Evolutionary conservation across 179 eudicot species (phyloP).

Genomic region (Amaranthus tricolor): DNA sequence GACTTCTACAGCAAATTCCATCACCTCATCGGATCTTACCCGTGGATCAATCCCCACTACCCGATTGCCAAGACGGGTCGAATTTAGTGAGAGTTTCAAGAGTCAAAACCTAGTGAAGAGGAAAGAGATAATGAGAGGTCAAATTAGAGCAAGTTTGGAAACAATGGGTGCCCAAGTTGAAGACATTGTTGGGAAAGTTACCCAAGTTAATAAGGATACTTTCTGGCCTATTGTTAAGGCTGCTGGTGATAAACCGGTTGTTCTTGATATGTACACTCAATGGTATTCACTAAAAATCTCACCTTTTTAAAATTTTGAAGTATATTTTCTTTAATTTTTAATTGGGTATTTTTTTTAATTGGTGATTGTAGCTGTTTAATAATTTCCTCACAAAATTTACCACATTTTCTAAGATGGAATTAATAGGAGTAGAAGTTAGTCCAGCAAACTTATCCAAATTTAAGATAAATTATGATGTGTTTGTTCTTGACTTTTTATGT

Average conservation of each 20-base stretch:
- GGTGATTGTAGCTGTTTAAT: background rate
- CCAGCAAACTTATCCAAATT: background rate
- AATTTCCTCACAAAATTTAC: background rate
- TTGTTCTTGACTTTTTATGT: background rate
- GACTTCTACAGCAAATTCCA: slow-evolving; percentile 22
- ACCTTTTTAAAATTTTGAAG: background rate
- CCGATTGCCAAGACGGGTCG: slow-evolving; percentile 13
- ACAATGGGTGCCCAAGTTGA: slow-evolving; percentile 33
- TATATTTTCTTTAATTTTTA: background rate
- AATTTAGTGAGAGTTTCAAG: background rate
- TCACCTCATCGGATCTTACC: slow-evolving; percentile 24
- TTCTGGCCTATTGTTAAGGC: slow-evolving; percentile 91
- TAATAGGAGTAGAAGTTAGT: too few relatives aligned
- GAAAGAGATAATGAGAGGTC: slow-evolving; percentile 22
- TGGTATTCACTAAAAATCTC: slow-evolving; percentile 27
- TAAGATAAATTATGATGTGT: too few relatives aligned
- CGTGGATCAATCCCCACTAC: slow-evolving; percentile 5
- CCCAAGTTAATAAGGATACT: slow-evolving; percentile 75
- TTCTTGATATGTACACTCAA: slow-evolving; percentile 57
- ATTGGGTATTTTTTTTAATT: background rate
- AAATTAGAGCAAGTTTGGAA: slow-evolving; percentile 44
- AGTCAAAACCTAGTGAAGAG: slow-evolving; percentile 17
- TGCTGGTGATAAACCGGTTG: slow-evolving; percentile 69
- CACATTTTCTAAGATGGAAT: too few relatives aligned
- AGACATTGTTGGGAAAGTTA: slow-evolving; percentile 66